Percentiles rank a stretch among this genome's conserved stretches.
Conservation (phyloP, 371 early-diverging fungal genomes). For the Phascolomyces articulosus region DNA sequence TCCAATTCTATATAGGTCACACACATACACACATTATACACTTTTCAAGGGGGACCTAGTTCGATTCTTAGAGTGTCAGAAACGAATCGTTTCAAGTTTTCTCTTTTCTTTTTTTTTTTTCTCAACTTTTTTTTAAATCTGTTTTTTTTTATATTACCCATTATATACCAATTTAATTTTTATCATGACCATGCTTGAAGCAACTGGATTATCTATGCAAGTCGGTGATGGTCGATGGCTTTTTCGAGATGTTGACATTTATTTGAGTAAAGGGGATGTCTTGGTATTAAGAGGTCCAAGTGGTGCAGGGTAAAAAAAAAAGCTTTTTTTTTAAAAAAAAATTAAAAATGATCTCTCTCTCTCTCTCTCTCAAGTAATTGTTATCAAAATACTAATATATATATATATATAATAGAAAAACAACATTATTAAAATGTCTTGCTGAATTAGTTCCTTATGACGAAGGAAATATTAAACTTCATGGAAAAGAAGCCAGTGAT, state of each 20-base stretch:
- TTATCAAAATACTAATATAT: background rate
- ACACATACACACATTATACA: background rate
- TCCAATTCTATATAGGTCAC: no score
- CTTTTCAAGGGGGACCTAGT: no score
- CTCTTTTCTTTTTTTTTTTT: background rate
- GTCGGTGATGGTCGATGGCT: slow-evolving; percentile 55
- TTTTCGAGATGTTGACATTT: slow-evolving; percentile 63
- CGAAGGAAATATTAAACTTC: slow-evolving; percentile 59
- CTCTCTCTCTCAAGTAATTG: background rate
- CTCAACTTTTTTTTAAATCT: background rate
- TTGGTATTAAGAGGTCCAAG: slow-evolving; percentile 74
- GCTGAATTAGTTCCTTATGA: slow-evolving; percentile 75
- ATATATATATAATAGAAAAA: slow-evolving; percentile 70
- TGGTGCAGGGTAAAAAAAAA: slow-evolving; percentile 79
- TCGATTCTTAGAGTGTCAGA: background rate
- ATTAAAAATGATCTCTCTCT: no score
- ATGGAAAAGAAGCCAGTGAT: slow-evolving; percentile 61
- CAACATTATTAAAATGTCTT: slow-evolving; percentile 84
- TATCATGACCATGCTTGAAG: slow-evolving; percentile 28
- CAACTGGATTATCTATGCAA: slow-evolving; percentile 39
- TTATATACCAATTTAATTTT: no score
- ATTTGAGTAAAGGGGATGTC: slow-evolving; percentile 59
- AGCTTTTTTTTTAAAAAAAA: no score
- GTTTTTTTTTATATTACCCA: no score
- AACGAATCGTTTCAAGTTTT: background rate